Evolutionary conservation across 441 rosid genomes (phyloP), one percentile per base, ranked within the genome.

Genomic region (Dalechampia spathulata): DNA sequence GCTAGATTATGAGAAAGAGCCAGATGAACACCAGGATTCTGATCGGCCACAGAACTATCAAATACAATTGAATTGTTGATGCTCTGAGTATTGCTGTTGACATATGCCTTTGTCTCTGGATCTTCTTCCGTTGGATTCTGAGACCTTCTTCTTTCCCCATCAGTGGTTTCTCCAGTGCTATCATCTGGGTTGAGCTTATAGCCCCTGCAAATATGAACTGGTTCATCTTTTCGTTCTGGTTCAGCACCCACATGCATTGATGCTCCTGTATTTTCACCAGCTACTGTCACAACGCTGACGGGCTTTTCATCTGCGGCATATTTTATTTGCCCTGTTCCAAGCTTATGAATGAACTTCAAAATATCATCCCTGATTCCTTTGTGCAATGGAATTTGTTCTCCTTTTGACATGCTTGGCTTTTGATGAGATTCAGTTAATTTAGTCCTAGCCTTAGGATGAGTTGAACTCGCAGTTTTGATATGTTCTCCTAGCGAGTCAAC

Each of bases 211-310:
- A 82, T 87, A 61, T 70, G 86, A 57, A 83, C 55, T 8, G 78
- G 74, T 23, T 65, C 83, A 8, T 70, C 80, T 72, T 60, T 83
- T 62, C 67, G 75, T 27, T 55, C 57, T 36, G 77, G 71, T 47
- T 77, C 89, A 32, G 78, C 65, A 58, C 71, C 70, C 60, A 83
- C 15, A 48, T 73, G 68, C 90, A 87, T 87, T 30, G 72, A 67
- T 5, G 91, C 97, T 68, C 97, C 99, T 75, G 57, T 82, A 74
- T 87, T 90, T 67, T 93, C 97, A 14, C 96, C 96, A 3, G 93
- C 84, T 28, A 90, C 58, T 17, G 96, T 87, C 38, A 76, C 60
- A 28, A 83, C 60, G 47, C 76, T 70, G 11, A 70, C 77, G 0
- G 72, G 65, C 67, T 73, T 75, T 53, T 79, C 82, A 40, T 70